These are phyloP conservation scores for Sarcocystis neurona DNA, from an alignment of 169 alveolate species.

Conservation along the genomic window DNA sequence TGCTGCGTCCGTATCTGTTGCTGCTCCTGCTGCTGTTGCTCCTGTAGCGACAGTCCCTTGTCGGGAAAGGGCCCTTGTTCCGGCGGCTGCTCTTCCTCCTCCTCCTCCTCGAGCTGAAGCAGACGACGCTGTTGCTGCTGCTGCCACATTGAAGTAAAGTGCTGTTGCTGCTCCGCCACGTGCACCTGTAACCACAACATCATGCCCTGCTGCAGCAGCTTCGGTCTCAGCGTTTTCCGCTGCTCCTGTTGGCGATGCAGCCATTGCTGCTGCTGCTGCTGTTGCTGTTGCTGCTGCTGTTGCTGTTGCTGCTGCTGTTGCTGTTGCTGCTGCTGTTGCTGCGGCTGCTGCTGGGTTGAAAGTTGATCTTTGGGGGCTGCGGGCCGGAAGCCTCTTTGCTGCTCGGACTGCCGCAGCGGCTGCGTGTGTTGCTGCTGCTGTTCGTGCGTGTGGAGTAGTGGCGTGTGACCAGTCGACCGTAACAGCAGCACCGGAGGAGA, in stretches of 20 bases:
- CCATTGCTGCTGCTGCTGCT: not conserved
- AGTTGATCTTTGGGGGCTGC: too few species aligned
- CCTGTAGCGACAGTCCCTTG: not conserved
- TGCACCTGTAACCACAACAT: not conserved
- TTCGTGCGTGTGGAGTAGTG: not conserved
- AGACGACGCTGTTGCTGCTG: not conserved
- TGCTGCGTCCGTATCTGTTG: not conserved
- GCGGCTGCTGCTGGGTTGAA: too few species aligned
- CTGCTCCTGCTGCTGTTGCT: not conserved
- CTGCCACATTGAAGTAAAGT: not conserved
- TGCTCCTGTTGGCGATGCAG: not conserved
- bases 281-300: not conserved
- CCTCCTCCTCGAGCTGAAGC: not conserved
- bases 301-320: not conserved
- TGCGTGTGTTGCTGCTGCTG: not conserved
- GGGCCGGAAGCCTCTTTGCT: too few species aligned
- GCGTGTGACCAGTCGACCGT: not conserved
- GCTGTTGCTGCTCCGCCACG: not conserved
- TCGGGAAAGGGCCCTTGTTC: not conserved
- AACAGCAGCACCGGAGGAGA: conserved; percentile 44
- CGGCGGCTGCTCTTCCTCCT: not conserved
- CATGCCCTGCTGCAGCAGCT: not conserved
- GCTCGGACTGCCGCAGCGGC: conserved; percentile 10
- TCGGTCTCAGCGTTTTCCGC: not conserved
- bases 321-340: too few species aligned